Percentiles rank a stretch among this genome's conserved stretches.
Evolutionary conservation across 495 filamentous ascomycete species (phyloP).

Genomic region (Tuber brumale): DNA sequence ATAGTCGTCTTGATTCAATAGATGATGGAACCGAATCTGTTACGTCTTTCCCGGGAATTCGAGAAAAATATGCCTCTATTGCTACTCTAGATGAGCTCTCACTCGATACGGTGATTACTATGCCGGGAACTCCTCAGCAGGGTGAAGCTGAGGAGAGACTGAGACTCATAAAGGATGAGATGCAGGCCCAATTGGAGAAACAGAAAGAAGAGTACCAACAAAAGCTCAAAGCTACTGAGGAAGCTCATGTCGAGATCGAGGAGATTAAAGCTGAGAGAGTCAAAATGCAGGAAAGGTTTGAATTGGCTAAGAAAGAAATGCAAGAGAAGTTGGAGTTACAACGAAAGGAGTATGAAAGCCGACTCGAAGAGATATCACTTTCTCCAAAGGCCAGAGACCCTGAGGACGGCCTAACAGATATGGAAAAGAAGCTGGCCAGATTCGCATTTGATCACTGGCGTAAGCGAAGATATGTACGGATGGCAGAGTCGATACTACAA

Average conservation of each 20-base stretch:
- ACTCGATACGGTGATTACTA: slow-evolving; percentile 84
- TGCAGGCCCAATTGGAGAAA: slow-evolving; percentile 80
- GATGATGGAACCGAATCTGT: slow-evolving; percentile 52
- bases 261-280: slow-evolving; percentile 78
- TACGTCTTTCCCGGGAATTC: slow-evolving; percentile 68
- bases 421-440: slow-evolving; percentile 64
- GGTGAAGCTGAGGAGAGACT: slow-evolving; percentile 67
- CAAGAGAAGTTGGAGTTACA: slow-evolving; percentile 69
- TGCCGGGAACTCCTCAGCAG: slow-evolving; percentile 82
- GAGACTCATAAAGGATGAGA: slow-evolving; percentile 69
- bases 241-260: slow-evolving; percentile 69
- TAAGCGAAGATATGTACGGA: slow-evolving; percentile 76
- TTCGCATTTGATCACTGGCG: slow-evolving; percentile 67
- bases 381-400: slow-evolving; percentile 45
- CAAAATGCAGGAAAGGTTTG: slow-evolving; percentile 78
- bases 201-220: slow-evolving; percentile 80
- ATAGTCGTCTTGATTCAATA: slow-evolving; percentile 81
- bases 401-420: slow-evolving; percentile 59
- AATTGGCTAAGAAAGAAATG: slow-evolving; percentile 75
- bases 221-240: slow-evolving; percentile 70
- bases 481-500: slow-evolving; percentile 89
- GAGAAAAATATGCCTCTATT: slow-evolving; percentile 95
- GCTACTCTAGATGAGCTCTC: slow-evolving; percentile 96
- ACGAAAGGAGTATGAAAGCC: slow-evolving; percentile 66
- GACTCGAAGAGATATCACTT: slow-evolving; percentile 57